A percentile compares a stretch with the other conserved stretches of the same genome.
Evolutionary conservation across 1,284 basidiomycete species (phyloP).

Genomic region (Sporisorium graminicola): DNA sequence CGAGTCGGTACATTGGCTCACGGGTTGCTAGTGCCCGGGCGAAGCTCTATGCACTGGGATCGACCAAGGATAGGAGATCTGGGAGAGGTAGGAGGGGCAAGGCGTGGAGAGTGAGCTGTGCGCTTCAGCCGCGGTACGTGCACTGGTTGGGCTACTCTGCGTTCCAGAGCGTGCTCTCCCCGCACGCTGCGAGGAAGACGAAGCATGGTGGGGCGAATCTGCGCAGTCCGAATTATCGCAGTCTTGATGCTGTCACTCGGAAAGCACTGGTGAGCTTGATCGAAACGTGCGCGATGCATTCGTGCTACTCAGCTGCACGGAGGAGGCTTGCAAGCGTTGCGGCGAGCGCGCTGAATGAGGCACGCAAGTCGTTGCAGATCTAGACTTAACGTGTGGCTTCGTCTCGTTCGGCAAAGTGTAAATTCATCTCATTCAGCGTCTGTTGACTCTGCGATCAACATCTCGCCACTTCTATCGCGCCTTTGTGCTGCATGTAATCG

Average conservation of each 20-base stretch:
- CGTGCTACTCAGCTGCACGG: constrained; percentile 4
- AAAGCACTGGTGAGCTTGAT: constrained; percentile 16
- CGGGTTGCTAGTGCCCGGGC: constrained; percentile 22
- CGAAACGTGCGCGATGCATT: constrained; percentile 1
- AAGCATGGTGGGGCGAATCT: background rate
- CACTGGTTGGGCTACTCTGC: constrained; percentile 55
- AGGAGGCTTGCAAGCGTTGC: constrained; percentile 9
- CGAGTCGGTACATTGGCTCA: constrained; percentile 30
- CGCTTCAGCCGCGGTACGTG: constrained; percentile 28
- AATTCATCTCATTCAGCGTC: background rate
- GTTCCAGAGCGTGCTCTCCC: constrained; percentile 26
- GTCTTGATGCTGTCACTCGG: constrained; percentile 14
- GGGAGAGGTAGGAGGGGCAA: background rate
- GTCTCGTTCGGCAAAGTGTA: background rate
- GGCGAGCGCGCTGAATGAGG: constrained; percentile 14
- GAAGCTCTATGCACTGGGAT: constrained; percentile 1
- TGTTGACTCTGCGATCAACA: background rate
- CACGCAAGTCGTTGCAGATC: constrained; percentile 21
- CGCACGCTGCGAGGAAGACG: background rate
- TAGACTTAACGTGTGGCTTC: background rate
- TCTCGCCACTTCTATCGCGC: background rate
- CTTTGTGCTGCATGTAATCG: background rate
- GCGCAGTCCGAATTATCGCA: background rate
- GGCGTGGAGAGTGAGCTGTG: constrained; percentile 34
- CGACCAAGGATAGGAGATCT: background rate